These are phyloP conservation scores for Mytilinidion resinicola DNA, from an alignment of 495 filamentous ascomycete species.

Conservation along the genomic window DNA sequence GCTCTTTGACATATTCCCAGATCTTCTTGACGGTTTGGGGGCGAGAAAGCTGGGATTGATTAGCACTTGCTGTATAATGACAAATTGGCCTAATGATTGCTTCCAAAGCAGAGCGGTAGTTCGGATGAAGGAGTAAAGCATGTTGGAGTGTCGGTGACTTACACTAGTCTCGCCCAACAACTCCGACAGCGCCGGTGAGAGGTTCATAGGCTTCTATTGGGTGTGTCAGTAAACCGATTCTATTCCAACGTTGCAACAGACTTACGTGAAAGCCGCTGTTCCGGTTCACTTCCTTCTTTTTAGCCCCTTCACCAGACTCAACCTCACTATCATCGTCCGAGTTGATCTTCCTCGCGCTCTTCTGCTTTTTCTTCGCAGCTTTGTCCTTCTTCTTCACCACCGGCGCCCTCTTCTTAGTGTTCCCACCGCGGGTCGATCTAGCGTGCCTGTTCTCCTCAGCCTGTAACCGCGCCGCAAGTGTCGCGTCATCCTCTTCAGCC, in stretches of 20 bases:
- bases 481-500: conserved; percentile 66
- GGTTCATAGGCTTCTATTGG: conserved; percentile 56
- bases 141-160: conserved; percentile 22
- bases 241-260: conserved; percentile 1
- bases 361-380: conserved; percentile 63
- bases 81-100: background rate
- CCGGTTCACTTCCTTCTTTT: conserved; percentile 59
- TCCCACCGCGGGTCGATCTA: conserved; percentile 64
- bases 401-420: conserved; percentile 39
- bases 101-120: background rate
- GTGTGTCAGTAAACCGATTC: conserved; percentile 1
- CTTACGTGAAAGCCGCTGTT: conserved; percentile 65
- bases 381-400: conserved; percentile 47
- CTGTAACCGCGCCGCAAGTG: conserved; percentile 79
- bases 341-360: conserved; percentile 70
- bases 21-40: conserved; percentile 93
- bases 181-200: conserved; percentile 60
- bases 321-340: conserved; percentile 75
- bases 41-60: conserved; percentile 63
- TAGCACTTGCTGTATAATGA: background rate
- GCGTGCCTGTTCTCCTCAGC: conserved; percentile 73
- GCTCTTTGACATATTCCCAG: conserved; percentile 86
- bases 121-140: background rate
- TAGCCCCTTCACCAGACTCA: conserved; percentile 54
- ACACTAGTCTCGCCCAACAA: conserved; percentile 49